Conservation (phyloP, 495 filamentous ascomycete species). For the Oidiodendron maius region DNA sequence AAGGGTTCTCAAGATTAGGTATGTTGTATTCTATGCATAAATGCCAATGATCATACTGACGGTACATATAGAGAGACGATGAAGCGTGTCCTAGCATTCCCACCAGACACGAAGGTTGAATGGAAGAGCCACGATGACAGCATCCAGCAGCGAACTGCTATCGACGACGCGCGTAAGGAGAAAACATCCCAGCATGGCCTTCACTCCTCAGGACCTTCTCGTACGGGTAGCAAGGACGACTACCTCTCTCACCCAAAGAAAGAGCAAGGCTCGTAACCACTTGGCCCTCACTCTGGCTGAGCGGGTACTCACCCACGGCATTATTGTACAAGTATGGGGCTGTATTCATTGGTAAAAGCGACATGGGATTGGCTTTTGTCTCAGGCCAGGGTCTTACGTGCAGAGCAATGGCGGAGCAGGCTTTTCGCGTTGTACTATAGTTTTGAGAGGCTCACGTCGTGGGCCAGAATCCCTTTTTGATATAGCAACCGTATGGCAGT, state of each 20-base stretch:
- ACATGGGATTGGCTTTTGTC: slow-evolving; percentile 12
- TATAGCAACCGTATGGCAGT: not conserved
- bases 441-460: slow-evolving; percentile 5
- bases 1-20: slow-evolving; percentile 95
- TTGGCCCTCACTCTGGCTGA: not conserved
- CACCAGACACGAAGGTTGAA: slow-evolving; percentile 80
- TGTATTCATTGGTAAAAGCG: slow-evolving; percentile 24
- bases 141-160: slow-evolving; percentile 73
- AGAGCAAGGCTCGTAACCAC: slow-evolving; percentile 13
- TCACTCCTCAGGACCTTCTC: slow-evolving; percentile 34
- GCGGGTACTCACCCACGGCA: not conserved
- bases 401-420: slow-evolving; percentile 7
- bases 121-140: slow-evolving; percentile 89
- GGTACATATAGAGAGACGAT: slow-evolving; percentile 69
- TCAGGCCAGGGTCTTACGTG: slow-evolving; percentile 3
- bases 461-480: not conserved
- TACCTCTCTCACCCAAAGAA: slow-evolving; percentile 10
- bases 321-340: slow-evolving; percentile 19
- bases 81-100: slow-evolving; percentile 79
- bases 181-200: slow-evolving; percentile 45
- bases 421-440: slow-evolving; percentile 16
- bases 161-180: slow-evolving; percentile 77
- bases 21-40: slow-evolving; percentile 24
- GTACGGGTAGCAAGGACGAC: slow-evolving; percentile 30
- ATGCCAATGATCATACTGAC: slow-evolving; percentile 8